Evolutionary conservation across 1,284 basidiomycete species (phyloP).

Genomic region (Sporisorium reilianum): DNA sequence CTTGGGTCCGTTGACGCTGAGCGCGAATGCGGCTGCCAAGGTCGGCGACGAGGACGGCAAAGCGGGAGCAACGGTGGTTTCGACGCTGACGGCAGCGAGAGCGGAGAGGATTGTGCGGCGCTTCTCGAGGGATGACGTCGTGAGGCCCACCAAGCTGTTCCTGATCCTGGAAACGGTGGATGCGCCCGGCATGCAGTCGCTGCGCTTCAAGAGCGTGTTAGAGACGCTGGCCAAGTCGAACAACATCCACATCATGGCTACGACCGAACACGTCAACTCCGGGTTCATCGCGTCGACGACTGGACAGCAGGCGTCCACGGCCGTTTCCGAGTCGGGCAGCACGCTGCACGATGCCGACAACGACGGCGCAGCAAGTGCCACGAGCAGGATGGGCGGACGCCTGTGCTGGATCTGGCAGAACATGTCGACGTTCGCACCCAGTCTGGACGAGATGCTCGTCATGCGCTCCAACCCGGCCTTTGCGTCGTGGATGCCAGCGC

Average conservation of each 20-base stretch:
- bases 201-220: slow-evolving; percentile 40
- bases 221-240: slow-evolving; percentile 26
- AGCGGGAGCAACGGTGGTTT: slow-evolving; percentile 20
- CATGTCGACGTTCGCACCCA: slow-evolving; percentile 39
- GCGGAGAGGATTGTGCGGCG: slow-evolving; percentile 37
- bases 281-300: slow-evolving; percentile 36
- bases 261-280: slow-evolving; percentile 45
- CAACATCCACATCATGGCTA: slow-evolving; percentile 52
- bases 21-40: slow-evolving; percentile 4
- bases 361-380: too few species aligned
- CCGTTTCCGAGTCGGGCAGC: too few species aligned
- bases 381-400: slow-evolving; percentile 1
- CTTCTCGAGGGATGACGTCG: slow-evolving; percentile 10
- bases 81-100: slow-evolving; percentile 34
- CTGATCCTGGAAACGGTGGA: slow-evolving; percentile 47
- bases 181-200: slow-evolving; percentile 42
- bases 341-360: too few species aligned
- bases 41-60: slow-evolving; percentile 3
- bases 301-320: slow-evolving; percentile 11
- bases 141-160: slow-evolving; percentile 35
- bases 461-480: slow-evolving; percentile 50
- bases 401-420: slow-evolving; percentile 52
- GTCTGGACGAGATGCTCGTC: slow-evolving; percentile 50
- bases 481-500: slow-evolving; percentile 36
- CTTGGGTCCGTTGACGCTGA: slow-evolving; percentile 28